phyloP scores from a whole-genome alignment of 202 grass and related monocot genomes.

The Schoenoplectus triqueter region DNA sequence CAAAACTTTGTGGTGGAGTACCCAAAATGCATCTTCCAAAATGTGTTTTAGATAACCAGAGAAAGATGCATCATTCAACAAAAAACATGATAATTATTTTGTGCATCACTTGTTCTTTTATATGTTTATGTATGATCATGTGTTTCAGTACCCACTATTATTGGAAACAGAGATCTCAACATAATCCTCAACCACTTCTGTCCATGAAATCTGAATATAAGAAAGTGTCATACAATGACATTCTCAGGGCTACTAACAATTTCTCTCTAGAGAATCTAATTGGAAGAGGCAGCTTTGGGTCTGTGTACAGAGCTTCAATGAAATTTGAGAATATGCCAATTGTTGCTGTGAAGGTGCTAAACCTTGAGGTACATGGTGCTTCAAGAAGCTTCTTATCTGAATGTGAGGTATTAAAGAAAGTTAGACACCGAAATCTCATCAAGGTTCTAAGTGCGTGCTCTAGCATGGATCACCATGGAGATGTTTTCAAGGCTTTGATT shows the following conservation, averaged over 20 bases:
- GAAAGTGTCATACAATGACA: not conserved
- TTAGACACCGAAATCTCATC: slow-evolving; percentile 29
- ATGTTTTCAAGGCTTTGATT: slow-evolving; percentile 38
- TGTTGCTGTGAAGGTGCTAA: slow-evolving; percentile 36
- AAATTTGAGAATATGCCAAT: not conserved
- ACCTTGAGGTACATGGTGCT: slow-evolving; percentile 20
- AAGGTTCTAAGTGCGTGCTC: slow-evolving; percentile 21
- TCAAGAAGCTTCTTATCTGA: slow-evolving; percentile 29
- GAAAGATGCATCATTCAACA: not conserved
- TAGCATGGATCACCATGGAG: slow-evolving; percentile 10
- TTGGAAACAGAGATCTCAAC: not conserved
- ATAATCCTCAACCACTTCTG: not conserved
- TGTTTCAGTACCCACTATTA: not conserved
- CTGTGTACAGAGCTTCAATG: slow-evolving; percentile 39
- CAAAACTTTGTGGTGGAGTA: not conserved
- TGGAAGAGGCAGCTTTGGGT: slow-evolving; percentile 13
- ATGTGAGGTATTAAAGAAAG: slow-evolving; percentile 33
- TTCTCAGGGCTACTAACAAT: not conserved
- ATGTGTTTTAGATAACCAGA: not conserved
- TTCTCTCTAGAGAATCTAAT: not conserved
- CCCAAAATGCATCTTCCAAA: not conserved
- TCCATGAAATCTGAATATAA: not conserved
- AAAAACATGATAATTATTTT: not conserved
- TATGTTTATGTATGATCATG: not conserved
- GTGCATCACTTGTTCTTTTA: not conserved